phyloP scores from a whole-genome alignment of 1,139 yeast genomes.

The Wickerhamomyces sp. region DNA sequence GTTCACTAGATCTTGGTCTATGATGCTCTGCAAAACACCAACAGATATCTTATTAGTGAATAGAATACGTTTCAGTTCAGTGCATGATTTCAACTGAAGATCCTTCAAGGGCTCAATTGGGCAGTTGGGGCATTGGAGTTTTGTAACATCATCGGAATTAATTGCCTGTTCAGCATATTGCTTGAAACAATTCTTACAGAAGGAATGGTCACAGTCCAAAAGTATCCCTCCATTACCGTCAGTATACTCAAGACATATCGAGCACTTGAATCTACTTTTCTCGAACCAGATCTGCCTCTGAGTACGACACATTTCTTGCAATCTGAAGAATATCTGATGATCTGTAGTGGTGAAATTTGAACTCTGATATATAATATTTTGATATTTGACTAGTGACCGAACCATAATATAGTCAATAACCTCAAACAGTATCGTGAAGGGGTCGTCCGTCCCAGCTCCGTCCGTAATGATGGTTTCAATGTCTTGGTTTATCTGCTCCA shows the following conservation, averaged over 20 bases:
- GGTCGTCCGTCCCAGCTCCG: conserved; percentile 33
- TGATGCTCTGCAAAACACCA: conserved; percentile 29
- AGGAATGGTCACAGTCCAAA: conserved; percentile 45
- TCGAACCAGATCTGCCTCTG: conserved; percentile 32
- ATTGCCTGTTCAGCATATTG: conserved; percentile 45
- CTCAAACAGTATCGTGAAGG: conserved; percentile 32
- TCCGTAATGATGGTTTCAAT: conserved; percentile 33
- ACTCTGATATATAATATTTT: conserved; percentile 21
- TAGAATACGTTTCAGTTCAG: conserved; percentile 28
- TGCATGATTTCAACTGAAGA: neutral
- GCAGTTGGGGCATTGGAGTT: conserved; percentile 57
- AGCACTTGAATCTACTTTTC: conserved; percentile 43
- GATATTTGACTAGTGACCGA: conserved; percentile 9
- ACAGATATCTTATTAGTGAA: conserved; percentile 37
- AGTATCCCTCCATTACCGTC: conserved; percentile 47
- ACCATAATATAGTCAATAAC: conserved; percentile 41
- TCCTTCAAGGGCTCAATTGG: conserved; percentile 22
- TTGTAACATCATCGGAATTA: conserved; percentile 45
- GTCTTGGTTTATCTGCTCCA: conserved; percentile 17
- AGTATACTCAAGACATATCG: conserved; percentile 50
- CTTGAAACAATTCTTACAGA: conserved; percentile 47
- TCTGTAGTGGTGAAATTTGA: conserved; percentile 14
- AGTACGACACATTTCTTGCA: conserved; percentile 19
- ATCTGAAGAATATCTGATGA: conserved; percentile 15
- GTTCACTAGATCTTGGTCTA: conserved; percentile 29